These are phyloP conservation scores for Punctularia strigosozonata DNA, from an alignment of 768 basidiomycete species.

Conservation along the genomic window DNA sequence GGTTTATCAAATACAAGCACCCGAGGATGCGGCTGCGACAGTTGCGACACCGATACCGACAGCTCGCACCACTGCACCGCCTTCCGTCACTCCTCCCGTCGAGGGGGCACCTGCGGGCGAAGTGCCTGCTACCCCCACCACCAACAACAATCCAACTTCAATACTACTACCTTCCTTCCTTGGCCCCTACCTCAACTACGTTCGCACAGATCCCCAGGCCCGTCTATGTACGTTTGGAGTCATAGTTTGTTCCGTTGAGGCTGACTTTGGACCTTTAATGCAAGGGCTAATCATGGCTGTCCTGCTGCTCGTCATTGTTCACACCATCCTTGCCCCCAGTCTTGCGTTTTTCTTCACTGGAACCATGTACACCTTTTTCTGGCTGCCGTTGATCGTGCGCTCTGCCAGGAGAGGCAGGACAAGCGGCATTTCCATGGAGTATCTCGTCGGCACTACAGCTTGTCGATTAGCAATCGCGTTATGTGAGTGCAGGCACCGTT, in stretches of 20 bases:
- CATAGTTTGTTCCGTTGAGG: not conserved
- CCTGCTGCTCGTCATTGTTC: conserved; percentile 61
- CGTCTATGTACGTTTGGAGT: conserved; percentile 43
- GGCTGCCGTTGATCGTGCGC: conserved; percentile 78
- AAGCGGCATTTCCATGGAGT: conserved; percentile 57
- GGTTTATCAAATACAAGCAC: conserved; percentile 74
- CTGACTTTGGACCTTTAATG: conserved; percentile 5
- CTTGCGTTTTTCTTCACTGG: conserved; percentile 57
- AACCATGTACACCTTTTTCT: conserved; percentile 65
- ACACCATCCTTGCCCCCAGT: conserved; percentile 57
- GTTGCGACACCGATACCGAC: conserved; percentile 9
- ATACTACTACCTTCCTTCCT: conserved; percentile 21
- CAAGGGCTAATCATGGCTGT: conserved; percentile 59
- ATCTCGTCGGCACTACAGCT: conserved; percentile 65
- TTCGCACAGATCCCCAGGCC: conserved; percentile 60
- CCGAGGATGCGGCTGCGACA: conserved; percentile 39
- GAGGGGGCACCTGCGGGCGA: too few species aligned
- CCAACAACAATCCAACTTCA: conserved; percentile 7
- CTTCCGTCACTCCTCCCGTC: conserved; percentile 3
- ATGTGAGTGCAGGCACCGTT: conserved; percentile 41
- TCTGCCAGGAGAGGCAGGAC: conserved; percentile 59
- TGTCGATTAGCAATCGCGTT: conserved; percentile 60
- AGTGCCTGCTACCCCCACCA: conserved; percentile 11
- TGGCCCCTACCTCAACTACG: conserved; percentile 42
- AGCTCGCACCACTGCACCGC: conserved; percentile 6